A percentile compares a stretch with the other conserved stretches of the same genome.
Evolutionary conservation across 1,139 yeast species (phyloP).

Genomic region (Suhomyces maxii): DNA sequence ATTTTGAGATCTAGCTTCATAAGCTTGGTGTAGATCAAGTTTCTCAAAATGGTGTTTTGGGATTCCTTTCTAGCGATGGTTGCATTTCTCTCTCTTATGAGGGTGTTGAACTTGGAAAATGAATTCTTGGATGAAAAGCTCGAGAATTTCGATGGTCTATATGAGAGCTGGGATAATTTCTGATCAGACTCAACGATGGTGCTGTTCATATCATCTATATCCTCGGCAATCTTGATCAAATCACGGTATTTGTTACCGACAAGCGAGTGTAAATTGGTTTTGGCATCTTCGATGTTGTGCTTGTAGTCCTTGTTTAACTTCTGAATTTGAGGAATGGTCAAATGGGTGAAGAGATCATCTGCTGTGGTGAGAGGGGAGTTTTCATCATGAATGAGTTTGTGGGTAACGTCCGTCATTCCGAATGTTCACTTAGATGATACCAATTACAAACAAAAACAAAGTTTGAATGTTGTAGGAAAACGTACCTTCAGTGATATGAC

Average conservation of each 20-base stretch:
- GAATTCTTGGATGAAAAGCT: conserved; percentile 25
- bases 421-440: no score
- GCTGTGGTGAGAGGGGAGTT: conserved; percentile 20
- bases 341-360: conserved; percentile 38
- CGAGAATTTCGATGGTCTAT: conserved; percentile 31
- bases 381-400: conserved; percentile 6
- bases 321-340: conserved; percentile 38
- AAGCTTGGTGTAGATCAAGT: conserved; percentile 30
- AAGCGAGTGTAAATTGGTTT: conserved; percentile 48
- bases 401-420: conserved; percentile 7
- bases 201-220: conserved; percentile 55
- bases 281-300: conserved; percentile 23
- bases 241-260: conserved; percentile 71
- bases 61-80: conserved; percentile 14
- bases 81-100: conserved; percentile 17
- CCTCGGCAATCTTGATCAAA: conserved; percentile 66
- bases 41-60: conserved; percentile 26
- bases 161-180: conserved; percentile 34
- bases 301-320: conserved; percentile 31
- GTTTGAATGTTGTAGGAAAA: no score
- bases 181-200: conserved; percentile 33
- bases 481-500: no score
- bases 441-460: no score
- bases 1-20: conserved; percentile 27
- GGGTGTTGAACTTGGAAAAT: conserved; percentile 23